A percentile compares a stretch with the other conserved stretches of the same genome.
These are phyloP conservation scores for Ophiocordyceps sinensis DNA, from an alignment of 2,329 filamentous ascomycete genomes.

Conservation along the genomic window DNA sequence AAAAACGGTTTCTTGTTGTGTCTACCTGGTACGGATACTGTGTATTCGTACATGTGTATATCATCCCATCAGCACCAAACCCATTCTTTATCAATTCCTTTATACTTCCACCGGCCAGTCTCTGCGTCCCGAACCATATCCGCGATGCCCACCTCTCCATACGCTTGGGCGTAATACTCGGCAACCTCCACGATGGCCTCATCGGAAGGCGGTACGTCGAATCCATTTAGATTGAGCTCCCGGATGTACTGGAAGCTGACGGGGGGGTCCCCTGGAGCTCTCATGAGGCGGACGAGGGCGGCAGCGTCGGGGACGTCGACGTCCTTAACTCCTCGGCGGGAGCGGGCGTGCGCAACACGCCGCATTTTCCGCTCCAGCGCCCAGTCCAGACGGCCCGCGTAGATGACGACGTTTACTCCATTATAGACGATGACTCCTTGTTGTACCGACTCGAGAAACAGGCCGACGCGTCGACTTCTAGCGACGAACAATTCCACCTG, in stretches of 20 bases:
- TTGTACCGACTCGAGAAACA: constrained; percentile 11
- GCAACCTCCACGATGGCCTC: constrained; percentile 4
- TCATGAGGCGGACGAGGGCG: constrained; percentile 5
- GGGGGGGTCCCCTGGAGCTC: not conserved
- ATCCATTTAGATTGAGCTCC: constrained; percentile 4
- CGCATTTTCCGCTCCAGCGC: constrained; percentile 12
- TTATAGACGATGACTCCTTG: constrained; percentile 9
- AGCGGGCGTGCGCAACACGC: constrained; percentile 6
- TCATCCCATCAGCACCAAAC: not conserved
- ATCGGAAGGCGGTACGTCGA: constrained; percentile 4
- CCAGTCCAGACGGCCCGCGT: constrained; percentile 11
- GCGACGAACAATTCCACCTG: constrained; percentile 9
- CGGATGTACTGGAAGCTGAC: constrained; percentile 6
- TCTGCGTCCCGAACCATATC: constrained; percentile 3
- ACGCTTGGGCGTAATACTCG: constrained; percentile 4
- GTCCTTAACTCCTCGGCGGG: constrained; percentile 1
- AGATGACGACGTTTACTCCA: constrained; percentile 10
- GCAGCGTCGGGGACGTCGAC: constrained; percentile 6
- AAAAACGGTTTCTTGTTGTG: too few species aligned
- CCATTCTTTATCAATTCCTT: not conserved
- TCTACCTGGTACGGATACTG: not conserved
- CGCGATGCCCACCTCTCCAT: constrained; percentile 3
- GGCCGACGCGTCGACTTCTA: constrained; percentile 3
- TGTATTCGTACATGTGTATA: not conserved
- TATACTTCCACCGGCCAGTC: not conserved